phyloP scores from a whole-genome alignment of 2,329 filamentous ascomycete species.

The Pestalotiopsis sp. region DNA sequence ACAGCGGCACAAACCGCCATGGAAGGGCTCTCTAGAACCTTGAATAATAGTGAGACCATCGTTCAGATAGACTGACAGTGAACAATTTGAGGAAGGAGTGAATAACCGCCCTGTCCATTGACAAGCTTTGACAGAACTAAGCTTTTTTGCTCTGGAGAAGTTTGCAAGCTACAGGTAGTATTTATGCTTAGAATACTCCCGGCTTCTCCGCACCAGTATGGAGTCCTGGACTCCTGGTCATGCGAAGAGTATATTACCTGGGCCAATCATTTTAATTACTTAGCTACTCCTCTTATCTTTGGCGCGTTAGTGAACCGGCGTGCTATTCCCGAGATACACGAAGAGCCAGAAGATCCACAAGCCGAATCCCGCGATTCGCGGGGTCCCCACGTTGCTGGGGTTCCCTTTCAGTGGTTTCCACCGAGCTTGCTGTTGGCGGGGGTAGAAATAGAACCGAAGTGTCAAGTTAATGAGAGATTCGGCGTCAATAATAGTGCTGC shows the following conservation, averaged over 20 bases:
- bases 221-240: background rate
- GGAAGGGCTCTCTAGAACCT: background rate
- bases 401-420: no score
- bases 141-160: background rate
- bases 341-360: background rate
- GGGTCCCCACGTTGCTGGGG: background rate
- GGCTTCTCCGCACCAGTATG: background rate
- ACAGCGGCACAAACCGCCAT: background rate
- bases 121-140: background rate
- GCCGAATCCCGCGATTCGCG: background rate
- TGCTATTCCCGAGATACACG: background rate
- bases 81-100: background rate
- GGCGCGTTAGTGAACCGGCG: background rate
- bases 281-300: background rate
- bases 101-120: background rate
- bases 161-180: background rate
- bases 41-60: background rate
- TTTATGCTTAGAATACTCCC: background rate
- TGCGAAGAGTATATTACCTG: background rate
- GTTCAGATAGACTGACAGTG: background rate
- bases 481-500: no score
- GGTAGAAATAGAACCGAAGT: background rate
- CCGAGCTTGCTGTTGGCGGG: background rate
- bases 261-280: background rate
- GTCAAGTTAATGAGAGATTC: no score